These are phyloP conservation scores for Solanum ossicruentum DNA, from an alignment of 257 asterid genomes.

Conservation along the genomic window DNA sequence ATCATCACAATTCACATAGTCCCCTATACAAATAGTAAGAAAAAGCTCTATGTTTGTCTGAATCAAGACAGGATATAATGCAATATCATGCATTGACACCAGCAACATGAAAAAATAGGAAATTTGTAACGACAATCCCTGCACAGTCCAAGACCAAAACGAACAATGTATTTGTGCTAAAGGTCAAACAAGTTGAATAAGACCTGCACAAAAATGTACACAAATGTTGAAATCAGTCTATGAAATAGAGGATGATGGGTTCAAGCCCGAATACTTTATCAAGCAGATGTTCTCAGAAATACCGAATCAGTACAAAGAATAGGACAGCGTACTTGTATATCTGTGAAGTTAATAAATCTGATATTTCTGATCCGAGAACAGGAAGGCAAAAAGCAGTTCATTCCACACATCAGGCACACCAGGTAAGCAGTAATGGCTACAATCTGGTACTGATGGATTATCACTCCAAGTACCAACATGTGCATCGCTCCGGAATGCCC, in stretches of 20 bases:
- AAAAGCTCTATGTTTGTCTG: not conserved
- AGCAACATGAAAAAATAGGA: not conserved
- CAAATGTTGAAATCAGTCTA: not conserved
- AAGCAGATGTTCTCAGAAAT: not conserved
- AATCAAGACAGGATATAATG: not conserved
- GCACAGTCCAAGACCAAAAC: not conserved
- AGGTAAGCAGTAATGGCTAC: conserved; percentile 97
- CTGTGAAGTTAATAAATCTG: not conserved
- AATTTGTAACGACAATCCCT: not conserved
- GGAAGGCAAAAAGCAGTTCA: conserved; percentile 48
- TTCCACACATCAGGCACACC: conserved; percentile 91
- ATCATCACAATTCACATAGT: not conserved
- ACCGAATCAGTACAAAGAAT: not conserved
- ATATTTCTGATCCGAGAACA: conserved; percentile 16
- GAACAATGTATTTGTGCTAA: not conserved
- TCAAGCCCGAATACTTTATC: not conserved
- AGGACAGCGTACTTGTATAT: conserved; percentile 8
- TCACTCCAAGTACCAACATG: conserved; percentile 73
- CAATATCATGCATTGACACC: not conserved
- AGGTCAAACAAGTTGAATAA: not conserved
- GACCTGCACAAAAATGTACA: not conserved
- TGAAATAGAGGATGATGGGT: not conserved
- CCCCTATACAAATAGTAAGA: not conserved
- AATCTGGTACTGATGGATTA: conserved; percentile 69
- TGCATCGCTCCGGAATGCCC: conserved; percentile 49